Percentiles rank a stretch among this genome's conserved stretches.
Conservation (phyloP, 73 alveolate genomes). For the Paramecium pentaurelia region DNA sequence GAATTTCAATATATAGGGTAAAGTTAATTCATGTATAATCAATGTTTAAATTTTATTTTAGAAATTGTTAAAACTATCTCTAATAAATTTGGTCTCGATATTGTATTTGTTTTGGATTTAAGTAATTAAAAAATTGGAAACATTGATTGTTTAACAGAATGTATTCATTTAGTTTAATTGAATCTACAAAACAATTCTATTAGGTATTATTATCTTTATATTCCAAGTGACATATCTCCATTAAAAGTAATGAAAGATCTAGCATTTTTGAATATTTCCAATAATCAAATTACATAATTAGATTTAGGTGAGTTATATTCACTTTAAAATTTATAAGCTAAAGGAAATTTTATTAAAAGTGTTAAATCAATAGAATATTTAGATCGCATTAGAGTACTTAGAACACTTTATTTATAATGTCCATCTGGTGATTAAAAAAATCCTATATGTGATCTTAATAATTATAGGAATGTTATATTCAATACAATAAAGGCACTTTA, state of each 20-base stretch:
- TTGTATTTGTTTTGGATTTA: not conserved
- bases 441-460: not conserved
- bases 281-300: not conserved
- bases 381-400: not conserved
- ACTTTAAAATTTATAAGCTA: not conserved
- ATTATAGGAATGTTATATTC: not conserved
- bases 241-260: not conserved
- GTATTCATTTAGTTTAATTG: not conserved
- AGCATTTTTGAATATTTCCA: not conserved
- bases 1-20: not conserved
- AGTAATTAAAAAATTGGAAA: not conserved
- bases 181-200: not conserved
- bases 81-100: not conserved
- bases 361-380: not conserved
- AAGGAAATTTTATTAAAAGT: constrained; percentile 4
- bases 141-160: constrained; percentile 12
- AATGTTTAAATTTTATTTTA: not conserved
- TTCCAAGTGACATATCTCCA: not conserved
- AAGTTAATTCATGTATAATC: not conserved
- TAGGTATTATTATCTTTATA: not conserved
- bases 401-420: not conserved
- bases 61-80: not conserved
- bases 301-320: not conserved
- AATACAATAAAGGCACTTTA: not conserved
- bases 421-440: not conserved